phyloP scores from a whole-genome alignment of 805 yeast genomes.

The Metschnikowia orientalis region DNA sequence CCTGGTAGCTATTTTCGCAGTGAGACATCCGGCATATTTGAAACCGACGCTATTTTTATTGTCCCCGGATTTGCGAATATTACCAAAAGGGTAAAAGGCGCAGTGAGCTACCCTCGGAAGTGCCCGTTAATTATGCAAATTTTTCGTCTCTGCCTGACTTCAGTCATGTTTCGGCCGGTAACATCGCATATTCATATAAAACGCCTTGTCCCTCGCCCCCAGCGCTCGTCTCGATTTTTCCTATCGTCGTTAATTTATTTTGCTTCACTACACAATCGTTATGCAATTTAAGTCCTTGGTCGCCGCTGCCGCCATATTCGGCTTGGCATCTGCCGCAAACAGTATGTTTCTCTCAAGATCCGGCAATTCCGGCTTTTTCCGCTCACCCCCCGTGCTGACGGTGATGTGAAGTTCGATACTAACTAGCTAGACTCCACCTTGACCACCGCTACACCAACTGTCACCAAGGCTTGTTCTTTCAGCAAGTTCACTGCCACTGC shows the following conservation, averaged over 20 bases:
- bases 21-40: no score
- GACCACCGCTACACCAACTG: constrained; percentile 52
- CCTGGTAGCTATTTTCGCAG: no score
- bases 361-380: constrained; percentile 46
- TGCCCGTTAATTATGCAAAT: constrained; percentile 2
- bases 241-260: constrained; percentile 5
- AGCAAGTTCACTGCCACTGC: constrained; percentile 65
- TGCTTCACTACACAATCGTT: constrained; percentile 14
- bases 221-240: constrained; percentile 4
- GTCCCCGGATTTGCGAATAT: not conserved
- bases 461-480: constrained; percentile 63
- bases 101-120: constrained; percentile 13
- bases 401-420: constrained; percentile 21
- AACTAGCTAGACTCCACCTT: constrained; percentile 38
- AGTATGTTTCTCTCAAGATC: constrained; percentile 29
- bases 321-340: constrained; percentile 40
- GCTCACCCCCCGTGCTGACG: constrained; percentile 40
- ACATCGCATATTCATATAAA: constrained; percentile 3
- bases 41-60: constrained; percentile 5
- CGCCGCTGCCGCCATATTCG: constrained; percentile 47
- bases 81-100: constrained; percentile 4
- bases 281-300: constrained; percentile 58
- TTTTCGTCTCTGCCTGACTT: constrained; percentile 4
- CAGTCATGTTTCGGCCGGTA: constrained; percentile 1
- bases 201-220: constrained; percentile 7